Conservation (phyloP, 768 basidiomycete genomes). For the Pleurotus tuber-regium region DNA sequence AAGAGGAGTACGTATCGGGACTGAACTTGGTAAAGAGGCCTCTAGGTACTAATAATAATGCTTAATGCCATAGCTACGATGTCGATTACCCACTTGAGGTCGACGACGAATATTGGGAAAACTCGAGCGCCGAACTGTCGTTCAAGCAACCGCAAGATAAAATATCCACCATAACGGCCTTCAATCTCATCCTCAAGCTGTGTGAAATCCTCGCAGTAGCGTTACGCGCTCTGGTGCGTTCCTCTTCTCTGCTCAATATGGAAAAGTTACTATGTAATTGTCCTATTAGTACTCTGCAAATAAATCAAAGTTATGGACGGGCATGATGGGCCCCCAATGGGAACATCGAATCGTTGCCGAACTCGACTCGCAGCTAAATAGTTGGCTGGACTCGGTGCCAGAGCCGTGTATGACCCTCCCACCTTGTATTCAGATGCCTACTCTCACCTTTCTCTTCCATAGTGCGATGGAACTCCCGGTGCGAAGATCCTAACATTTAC, state of each 20-base stretch:
- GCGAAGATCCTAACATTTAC: slow-evolving; percentile 15
- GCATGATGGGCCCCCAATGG: slow-evolving; percentile 41
- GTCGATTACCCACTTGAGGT: slow-evolving; percentile 58
- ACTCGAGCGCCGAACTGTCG: slow-evolving; percentile 33
- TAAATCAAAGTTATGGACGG: slow-evolving; percentile 38
- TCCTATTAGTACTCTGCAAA: slow-evolving; percentile 54
- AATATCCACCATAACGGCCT: slow-evolving; percentile 44
- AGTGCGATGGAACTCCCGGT: slow-evolving; percentile 30
- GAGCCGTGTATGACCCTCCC: slow-evolving; percentile 31
- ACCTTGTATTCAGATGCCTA: neutral
- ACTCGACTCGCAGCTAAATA: slow-evolving; percentile 61
- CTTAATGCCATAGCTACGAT: slow-evolving; percentile 62
- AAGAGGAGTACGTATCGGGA: slow-evolving; percentile 51
- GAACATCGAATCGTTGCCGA: slow-evolving; percentile 53
- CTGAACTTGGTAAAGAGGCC: neutral
- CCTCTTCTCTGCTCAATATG: neutral
- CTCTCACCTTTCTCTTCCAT: slow-evolving; percentile 18
- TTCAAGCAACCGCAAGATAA: slow-evolving; percentile 56
- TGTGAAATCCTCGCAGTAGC: slow-evolving; percentile 49
- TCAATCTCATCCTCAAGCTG: slow-evolving; percentile 44
- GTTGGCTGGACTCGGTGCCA: slow-evolving; percentile 59
- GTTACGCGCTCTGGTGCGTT: slow-evolving; percentile 49
- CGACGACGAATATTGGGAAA: slow-evolving; percentile 68
- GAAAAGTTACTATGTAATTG: too few species aligned
- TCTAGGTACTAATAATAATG: neutral